Base-by-base conservation (phyloP, 2,329 filamentous ascomycete genomes). In the Microsporum audouinii region DNA sequence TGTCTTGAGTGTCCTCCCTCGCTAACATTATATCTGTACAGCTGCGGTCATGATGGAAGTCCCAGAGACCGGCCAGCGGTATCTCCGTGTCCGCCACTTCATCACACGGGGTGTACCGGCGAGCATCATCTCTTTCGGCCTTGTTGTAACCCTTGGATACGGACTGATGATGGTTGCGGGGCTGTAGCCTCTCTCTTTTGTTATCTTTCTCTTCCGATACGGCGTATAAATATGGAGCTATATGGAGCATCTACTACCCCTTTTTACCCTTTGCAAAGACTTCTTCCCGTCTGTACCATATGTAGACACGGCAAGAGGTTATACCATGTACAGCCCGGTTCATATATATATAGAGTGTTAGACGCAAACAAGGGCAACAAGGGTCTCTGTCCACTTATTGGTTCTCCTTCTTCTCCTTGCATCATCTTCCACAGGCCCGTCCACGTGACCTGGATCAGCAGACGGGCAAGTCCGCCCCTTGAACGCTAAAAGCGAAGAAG, bases 41-140 rank as follows among this genome's bases (percentile, higher is more conserved):
- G 90, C 94, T 70, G 94, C 94, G 2, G 97, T 99, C 69, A 97
- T 99, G 94, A 97, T 97, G 81, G 94, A 99, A 76, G 92, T 99
- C 69, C 83, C 89, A 0, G 82, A 87, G 65, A 95, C 91, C 0
- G 94, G 94, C 6, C 89, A 95, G 71, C 82, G 94, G 61, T 99
- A 99, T 71, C 81, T 99, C 60, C 81, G 88, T 63, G 95, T 99
- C 59, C 88, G 88, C 71, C 94, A 99, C 73, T 99, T 99, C 75
- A 87, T 99, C 69, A 95, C 88, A 58, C 81, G 91, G n/a, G 94
- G 94, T 70, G 84, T 99, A 41, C 92, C 94, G 0, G 86, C 88
- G 70, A 95, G 88, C 73, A 72, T 97, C 39, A 79, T 96, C 60
- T 86, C 91, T 0, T 87, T 95, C 67, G 73, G 80, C 0, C 88